A percentile compares a stretch with the other conserved stretches of the same genome.
These are phyloP conservation scores for Lolium multiflorum DNA, from an alignment of 176 grass and related monocot species.

Conservation along the genomic window DNA sequence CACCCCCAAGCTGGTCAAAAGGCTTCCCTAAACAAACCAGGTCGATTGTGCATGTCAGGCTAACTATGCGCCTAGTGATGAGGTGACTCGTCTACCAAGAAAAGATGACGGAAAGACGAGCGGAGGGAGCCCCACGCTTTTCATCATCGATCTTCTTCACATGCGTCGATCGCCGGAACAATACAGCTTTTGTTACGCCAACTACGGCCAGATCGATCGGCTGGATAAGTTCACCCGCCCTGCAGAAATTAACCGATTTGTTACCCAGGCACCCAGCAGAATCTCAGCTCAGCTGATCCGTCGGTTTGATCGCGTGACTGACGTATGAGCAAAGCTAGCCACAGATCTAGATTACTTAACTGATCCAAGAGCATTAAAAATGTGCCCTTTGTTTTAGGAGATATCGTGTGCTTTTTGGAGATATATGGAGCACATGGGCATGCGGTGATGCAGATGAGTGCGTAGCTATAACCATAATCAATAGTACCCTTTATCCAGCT, in stretches of 20 bases:
- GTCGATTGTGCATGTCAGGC: neutral
- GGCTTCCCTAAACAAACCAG: neutral
- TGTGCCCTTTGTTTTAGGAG: neutral
- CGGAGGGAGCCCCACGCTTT: neutral
- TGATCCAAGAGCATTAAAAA: no score
- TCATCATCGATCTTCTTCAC: neutral
- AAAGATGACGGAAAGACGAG: conserved; percentile 6
- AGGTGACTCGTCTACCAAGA: neutral
- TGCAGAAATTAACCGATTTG: neutral
- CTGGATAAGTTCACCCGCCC: neutral
- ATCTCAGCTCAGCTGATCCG: no score
- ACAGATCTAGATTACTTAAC: neutral
- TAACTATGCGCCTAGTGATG: neutral
- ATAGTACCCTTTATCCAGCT: neutral
- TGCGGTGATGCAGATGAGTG: neutral
- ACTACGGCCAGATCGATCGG: neutral
- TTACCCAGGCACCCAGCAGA: no score
- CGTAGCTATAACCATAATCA: neutral
- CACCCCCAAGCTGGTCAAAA: conserved; percentile 1
- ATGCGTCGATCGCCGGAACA: neutral
- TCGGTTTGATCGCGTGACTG: neutral
- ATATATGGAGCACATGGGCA: conserved; percentile 19
- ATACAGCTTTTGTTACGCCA: neutral
- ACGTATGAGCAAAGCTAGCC: neutral
- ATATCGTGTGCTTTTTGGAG: neutral